Percentiles rank a stretch among this genome's conserved stretches.
Conservation (phyloP, 495 filamentous ascomycete genomes). For the Talaromyces proteolyticus region DNA sequence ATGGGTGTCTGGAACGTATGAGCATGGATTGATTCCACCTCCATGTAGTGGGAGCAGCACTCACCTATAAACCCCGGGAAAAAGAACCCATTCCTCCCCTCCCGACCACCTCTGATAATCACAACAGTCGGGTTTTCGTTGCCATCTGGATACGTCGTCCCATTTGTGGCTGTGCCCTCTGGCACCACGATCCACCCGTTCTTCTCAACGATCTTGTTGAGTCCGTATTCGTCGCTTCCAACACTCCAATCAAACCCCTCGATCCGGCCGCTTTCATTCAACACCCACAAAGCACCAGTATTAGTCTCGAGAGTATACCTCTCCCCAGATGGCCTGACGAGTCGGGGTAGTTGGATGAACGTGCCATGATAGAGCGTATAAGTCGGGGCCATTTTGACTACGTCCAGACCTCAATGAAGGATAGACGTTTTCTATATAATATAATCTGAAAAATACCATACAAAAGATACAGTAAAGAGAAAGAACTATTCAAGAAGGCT, state of each 20-base stretch:
- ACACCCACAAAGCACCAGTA: constrained; percentile 61
- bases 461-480: neutral
- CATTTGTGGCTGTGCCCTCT: neutral
- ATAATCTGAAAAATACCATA: neutral
- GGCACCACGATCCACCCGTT: constrained; percentile 31
- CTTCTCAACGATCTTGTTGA: constrained; percentile 33
- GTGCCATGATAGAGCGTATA: constrained; percentile 39
- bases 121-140: constrained; percentile 10
- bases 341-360: constrained; percentile 36
- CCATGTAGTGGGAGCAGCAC: neutral
- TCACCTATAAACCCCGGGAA: constrained; percentile 90
- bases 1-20: constrained; percentile 64
- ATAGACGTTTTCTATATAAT: neutral
- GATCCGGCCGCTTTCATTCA: constrained; percentile 56
- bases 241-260: constrained; percentile 28
- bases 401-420: constrained; percentile 2
- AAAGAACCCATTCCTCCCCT: constrained; percentile 59
- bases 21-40: neutral
- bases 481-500: no score
- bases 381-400: constrained; percentile 11
- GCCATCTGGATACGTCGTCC: neutral
- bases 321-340: constrained; percentile 10
- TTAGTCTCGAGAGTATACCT: constrained; percentile 26
- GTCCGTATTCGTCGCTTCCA: constrained; percentile 23
- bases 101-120: constrained; percentile 21